Base-by-base conservation (phyloP, 148 eudicot genomes). In the Simmondsia chinensis region DNA sequence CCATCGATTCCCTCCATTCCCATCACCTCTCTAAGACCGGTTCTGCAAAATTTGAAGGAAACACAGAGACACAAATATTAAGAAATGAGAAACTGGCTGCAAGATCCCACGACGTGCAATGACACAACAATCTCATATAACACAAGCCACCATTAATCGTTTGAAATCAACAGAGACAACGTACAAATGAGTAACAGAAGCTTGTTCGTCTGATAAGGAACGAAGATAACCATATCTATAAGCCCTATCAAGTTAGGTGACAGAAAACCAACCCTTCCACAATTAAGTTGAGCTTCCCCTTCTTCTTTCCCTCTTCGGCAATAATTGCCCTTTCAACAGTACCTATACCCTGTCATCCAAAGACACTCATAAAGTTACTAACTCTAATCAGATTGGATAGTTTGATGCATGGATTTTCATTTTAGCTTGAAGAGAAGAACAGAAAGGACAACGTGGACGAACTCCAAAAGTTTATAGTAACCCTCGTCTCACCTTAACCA, bases 231-330 rank as follows among this genome's bases (percentile, higher is more conserved):
- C 9, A 16, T 14, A 34, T 33, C 33, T n/a, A n/a, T n/a, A n/a
- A n/a, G n/a, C n/a, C 12, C 15, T n/a, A 46, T 27, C 6, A 21
- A 56, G 23, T 12, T 33, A 23, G 15, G 4, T 13, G 21, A 10
- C 6, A 50, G 34, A 48, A 47, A 49, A 70, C 84, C 70, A 56
- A 89, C 97, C 97, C 97, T 64, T 89, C 97, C 39, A 79, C 95
- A 28, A 76, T 57, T 71, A 89, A 40, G 27, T 81, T 59, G 56
- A 60, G 71, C 64, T 57, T 60, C 27, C 81, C 79, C 35, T 57
- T 64, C 17, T 59, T 44, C 39, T 61, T 56, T 57, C 61, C 65
- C 28, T 74, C 49, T 39, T 65, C 66, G 43, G 62, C 74, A 41
- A 84, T 57, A 25, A 89, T 72, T 39, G 73, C 95, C 46, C 97